Conservation (phyloP, 768 basidiomycete species). For the Phaeotremella fagi region DNA sequence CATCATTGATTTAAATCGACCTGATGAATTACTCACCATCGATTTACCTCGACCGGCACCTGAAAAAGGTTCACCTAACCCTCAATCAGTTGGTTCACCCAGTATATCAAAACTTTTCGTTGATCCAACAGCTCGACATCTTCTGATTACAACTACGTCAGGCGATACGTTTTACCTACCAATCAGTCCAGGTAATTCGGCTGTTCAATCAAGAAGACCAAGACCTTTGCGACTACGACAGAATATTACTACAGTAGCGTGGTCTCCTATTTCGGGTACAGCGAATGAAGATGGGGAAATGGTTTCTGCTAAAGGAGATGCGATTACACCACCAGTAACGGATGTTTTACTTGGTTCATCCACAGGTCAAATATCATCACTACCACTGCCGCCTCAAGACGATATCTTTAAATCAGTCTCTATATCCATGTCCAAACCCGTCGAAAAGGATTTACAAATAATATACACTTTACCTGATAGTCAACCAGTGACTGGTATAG, state of each 20-base stretch:
- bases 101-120: slow-evolving; percentile 74
- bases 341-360: slow-evolving; percentile 79
- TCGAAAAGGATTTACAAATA: slow-evolving; percentile 48
- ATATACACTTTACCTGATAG: slow-evolving; percentile 62
- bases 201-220: slow-evolving; percentile 61
- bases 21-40: slow-evolving; percentile 68
- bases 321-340: slow-evolving; percentile 58
- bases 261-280: slow-evolving; percentile 68
- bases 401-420: slow-evolving; percentile 71
- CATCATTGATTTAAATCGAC: slow-evolving; percentile 80
- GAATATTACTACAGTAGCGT: slow-evolving; percentile 83
- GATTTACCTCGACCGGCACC: slow-evolving; percentile 64
- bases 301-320: slow-evolving; percentile 18
- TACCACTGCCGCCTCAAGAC: slow-evolving; percentile 72
- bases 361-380: slow-evolving; percentile 81
- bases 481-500: slow-evolving; percentile 77
- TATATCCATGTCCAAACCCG: slow-evolving; percentile 36
- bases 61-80: slow-evolving; percentile 53
- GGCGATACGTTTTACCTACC: slow-evolving; percentile 94
- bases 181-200: slow-evolving; percentile 38
- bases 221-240: slow-evolving; percentile 72
- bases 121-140: slow-evolving; percentile 88
- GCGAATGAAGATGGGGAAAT: slow-evolving; percentile 44
- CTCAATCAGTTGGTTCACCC: slow-evolving; percentile 53
- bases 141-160: slow-evolving; percentile 74